Evolutionary conservation across 331 rosid genomes (phyloP).

Genomic region (Arachis monticola): DNA sequence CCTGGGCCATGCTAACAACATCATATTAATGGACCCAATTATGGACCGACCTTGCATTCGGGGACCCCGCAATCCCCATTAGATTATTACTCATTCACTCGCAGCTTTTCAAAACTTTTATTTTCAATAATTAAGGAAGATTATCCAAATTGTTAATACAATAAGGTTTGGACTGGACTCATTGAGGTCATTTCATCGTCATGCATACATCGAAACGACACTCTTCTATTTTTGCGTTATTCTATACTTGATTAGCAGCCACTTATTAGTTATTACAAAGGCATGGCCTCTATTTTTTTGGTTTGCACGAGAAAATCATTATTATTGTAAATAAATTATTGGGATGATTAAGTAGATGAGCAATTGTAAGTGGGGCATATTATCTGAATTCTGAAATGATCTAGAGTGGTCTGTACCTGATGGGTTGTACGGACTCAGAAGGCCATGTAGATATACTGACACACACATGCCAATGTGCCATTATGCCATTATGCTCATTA

Average conservation of each 20-base stretch:
- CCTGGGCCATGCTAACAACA: slow-evolving; percentile 42
- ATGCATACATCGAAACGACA: neutral
- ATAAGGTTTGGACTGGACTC: neutral
- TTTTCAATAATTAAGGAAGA: neutral
- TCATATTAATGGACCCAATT: slow-evolving; percentile 44
- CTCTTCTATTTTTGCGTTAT: too few relatives aligned
- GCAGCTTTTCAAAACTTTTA: too few relatives aligned
- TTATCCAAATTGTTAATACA: neutral
- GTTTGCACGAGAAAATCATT: neutral
- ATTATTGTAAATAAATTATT: neutral
- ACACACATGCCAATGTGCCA: neutral
- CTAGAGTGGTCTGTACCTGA: slow-evolving; percentile 5
- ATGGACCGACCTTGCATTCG: slow-evolving; percentile 31
- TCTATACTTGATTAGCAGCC: too few relatives aligned
- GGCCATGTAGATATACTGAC: neutral
- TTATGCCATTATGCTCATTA: neutral
- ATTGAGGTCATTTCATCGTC: neutral
- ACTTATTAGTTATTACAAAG: too few relatives aligned
- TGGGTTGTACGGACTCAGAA: neutral
- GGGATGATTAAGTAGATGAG: neutral
- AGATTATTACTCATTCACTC: too few relatives aligned
- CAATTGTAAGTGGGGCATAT: neutral
- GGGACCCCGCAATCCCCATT: neutral
- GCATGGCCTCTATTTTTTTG: neutral
- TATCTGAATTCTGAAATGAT: neutral